Conservation (phyloP, 176 grass and related monocot genomes). For the Oropetium thomaeum region DNA sequence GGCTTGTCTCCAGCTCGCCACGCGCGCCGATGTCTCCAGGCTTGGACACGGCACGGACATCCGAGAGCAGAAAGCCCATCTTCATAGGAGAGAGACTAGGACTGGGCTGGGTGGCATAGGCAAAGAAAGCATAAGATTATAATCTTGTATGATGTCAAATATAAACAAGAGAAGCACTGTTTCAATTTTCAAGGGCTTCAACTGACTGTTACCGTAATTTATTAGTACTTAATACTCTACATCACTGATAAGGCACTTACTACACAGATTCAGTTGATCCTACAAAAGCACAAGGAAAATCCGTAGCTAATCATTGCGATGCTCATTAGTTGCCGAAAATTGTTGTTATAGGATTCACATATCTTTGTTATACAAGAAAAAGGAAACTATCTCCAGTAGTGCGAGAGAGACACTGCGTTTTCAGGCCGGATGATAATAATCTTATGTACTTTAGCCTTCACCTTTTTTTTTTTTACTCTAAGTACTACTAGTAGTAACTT, state of each 20-base stretch:
- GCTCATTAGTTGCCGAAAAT: not conserved
- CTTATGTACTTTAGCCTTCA: constrained; percentile 5
- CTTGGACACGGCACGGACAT: too few species aligned
- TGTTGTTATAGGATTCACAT: too few species aligned
- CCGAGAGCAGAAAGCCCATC: too few species aligned
- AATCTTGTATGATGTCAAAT: too few species aligned
- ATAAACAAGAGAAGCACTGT: not conserved
- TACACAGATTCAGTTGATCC: not conserved
- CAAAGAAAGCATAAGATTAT: too few species aligned
- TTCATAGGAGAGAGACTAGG: too few species aligned
- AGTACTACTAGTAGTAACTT: too few species aligned
- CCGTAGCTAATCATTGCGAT: not conserved
- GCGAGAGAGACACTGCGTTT: not conserved
- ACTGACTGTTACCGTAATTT: not conserved
- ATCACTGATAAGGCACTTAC: not conserved
- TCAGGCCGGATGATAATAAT: constrained; percentile 12
- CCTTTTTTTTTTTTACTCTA: too few species aligned
- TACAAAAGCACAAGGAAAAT: not conserved
- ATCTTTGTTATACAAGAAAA: not conserved
- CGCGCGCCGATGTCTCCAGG: too few species aligned
- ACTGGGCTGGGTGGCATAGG: too few species aligned
- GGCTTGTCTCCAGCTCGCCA: too few species aligned
- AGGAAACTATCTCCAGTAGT: not conserved
- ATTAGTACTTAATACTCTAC: too few species aligned
- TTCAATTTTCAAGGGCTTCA: not conserved